Percentiles rank a stretch among this genome's conserved stretches.
phyloP scores from a whole-genome alignment of 208 protist species.

The Leishmania guyanensis region DNA sequence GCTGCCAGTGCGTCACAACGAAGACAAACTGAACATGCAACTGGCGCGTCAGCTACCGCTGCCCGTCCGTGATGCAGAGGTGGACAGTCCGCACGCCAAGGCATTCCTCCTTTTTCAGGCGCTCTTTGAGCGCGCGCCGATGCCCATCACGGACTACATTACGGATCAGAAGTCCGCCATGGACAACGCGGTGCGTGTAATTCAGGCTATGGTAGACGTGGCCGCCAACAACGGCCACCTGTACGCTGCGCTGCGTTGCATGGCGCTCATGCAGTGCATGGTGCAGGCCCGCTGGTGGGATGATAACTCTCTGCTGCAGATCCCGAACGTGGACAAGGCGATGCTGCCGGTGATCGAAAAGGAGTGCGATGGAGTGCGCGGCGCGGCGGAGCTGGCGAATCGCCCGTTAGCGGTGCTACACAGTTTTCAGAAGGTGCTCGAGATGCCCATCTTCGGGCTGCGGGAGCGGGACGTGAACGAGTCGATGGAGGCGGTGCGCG shows the following conservation, averaged over 20 bases:
- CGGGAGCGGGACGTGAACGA: conserved; percentile 50
- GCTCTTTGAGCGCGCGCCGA: conserved; percentile 89
- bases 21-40: conserved; percentile 97
- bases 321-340: conserved; percentile 78
- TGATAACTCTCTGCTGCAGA: conserved; percentile 82
- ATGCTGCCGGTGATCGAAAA: conserved; percentile 68
- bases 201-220: conserved; percentile 96
- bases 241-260: conserved; percentile 80
- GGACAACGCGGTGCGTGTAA: conserved; percentile 97
- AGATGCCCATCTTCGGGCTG: conserved; percentile 52
- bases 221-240: conserved; percentile 95
- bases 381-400: conserved; percentile 81
- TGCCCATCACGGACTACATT: conserved; percentile 98
- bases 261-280: conserved; percentile 96
- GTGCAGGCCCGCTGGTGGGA: conserved; percentile 93
- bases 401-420: conserved; percentile 43
- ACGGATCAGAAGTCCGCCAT: conserved; percentile 98
- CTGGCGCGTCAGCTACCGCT: conserved; percentile 75
- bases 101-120: conserved; percentile 98
- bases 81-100: conserved; percentile 96
- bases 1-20: conserved; percentile 99
- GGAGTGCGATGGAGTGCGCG: conserved; percentile 54
- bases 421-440: conserved; percentile 56
- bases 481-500: conserved; percentile 74
- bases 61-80: conserved; percentile 59